A percentile compares a stretch with the other conserved stretches of the same genome.
Conservation (phyloP, 257 asterid species). For the Penstemon davidsonii region DNA sequence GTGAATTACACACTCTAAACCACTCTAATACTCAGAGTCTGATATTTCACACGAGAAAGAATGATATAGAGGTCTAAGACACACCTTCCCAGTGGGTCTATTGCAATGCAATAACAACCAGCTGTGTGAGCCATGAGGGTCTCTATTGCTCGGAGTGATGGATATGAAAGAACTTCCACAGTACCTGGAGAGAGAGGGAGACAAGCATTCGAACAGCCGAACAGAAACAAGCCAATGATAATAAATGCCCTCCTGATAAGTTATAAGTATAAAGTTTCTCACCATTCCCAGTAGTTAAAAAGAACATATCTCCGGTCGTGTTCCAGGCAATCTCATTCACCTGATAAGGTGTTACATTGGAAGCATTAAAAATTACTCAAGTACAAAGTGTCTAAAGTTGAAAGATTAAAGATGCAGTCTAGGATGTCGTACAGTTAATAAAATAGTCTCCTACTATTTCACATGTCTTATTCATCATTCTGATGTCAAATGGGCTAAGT, state of each 20-base stretch:
- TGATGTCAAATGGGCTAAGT: background rate
- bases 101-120: slow-evolving; percentile 99
- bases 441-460: background rate
- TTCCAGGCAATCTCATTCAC: slow-evolving; percentile 88
- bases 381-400: slow-evolving; percentile 3
- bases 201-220: slow-evolving; percentile 9
- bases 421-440: background rate
- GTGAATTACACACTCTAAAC: slow-evolving; percentile 15
- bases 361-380: slow-evolving; percentile 16
- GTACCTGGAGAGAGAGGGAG: slow-evolving; percentile 54
- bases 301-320: slow-evolving; percentile 79
- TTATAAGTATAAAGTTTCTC: slow-evolving; percentile 24
- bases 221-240: slow-evolving; percentile 18
- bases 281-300: slow-evolving; percentile 97
- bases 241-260: slow-evolving; percentile 3
- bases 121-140: slow-evolving; percentile 99
- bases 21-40: background rate
- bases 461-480: background rate
- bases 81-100: slow-evolving; percentile 91
- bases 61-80: slow-evolving; percentile 22
- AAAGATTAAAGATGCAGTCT: background rate
- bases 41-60: slow-evolving; percentile 11
- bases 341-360: slow-evolving; percentile 39
- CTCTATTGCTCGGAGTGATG: slow-evolving; percentile 70
- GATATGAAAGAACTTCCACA: slow-evolving; percentile 92